Conservation (phyloP, 768 basidiomycete genomes). For the Pleurotus ostreatus region DNA sequence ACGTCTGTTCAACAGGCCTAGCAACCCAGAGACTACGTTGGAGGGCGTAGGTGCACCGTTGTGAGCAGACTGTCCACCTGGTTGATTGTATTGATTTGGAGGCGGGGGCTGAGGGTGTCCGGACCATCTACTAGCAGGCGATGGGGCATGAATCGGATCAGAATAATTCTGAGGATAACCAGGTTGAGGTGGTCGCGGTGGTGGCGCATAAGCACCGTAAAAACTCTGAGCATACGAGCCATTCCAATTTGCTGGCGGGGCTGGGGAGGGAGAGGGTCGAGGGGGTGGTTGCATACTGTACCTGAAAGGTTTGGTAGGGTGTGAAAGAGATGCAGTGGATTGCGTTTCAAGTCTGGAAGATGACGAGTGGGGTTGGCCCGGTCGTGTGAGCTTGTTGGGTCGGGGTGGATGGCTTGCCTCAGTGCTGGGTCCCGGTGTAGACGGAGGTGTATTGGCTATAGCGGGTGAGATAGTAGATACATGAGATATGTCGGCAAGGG, state of each 20-base stretch:
- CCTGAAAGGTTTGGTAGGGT: slow-evolving; percentile 35
- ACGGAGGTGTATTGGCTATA: slow-evolving; percentile 8
- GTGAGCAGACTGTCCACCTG: background rate
- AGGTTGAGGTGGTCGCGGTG: slow-evolving; percentile 4
- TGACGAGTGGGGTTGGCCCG: slow-evolving; percentile 16
- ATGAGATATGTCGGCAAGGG: background rate
- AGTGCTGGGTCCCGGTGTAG: background rate
- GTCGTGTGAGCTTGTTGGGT: slow-evolving; percentile 19
- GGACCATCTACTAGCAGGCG: background rate
- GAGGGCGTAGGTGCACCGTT: background rate
- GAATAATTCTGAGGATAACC: slow-evolving; percentile 5
- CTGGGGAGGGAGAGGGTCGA: slow-evolving; percentile 11
- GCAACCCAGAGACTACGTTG: slow-evolving; percentile 5
- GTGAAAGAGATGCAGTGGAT: slow-evolving; percentile 38
- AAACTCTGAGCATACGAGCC: slow-evolving; percentile 2
- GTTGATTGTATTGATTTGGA: slow-evolving; percentile 3
- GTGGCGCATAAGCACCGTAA: slow-evolving; percentile 10
- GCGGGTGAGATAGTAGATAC: background rate
- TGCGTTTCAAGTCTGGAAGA: slow-evolving; percentile 24
- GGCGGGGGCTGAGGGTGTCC: slow-evolving; percentile 1
- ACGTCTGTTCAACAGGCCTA: slow-evolving; percentile 1
- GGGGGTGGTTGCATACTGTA: slow-evolving; percentile 31
- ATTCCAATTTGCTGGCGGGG: slow-evolving; percentile 3
- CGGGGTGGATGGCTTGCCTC: slow-evolving; percentile 7
- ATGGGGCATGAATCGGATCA: background rate